A percentile compares a stretch with the other conserved stretches of the same genome.
Conservation (phyloP, 1,284 basidiomycete species). For the Trichosporon sp. region DNA sequence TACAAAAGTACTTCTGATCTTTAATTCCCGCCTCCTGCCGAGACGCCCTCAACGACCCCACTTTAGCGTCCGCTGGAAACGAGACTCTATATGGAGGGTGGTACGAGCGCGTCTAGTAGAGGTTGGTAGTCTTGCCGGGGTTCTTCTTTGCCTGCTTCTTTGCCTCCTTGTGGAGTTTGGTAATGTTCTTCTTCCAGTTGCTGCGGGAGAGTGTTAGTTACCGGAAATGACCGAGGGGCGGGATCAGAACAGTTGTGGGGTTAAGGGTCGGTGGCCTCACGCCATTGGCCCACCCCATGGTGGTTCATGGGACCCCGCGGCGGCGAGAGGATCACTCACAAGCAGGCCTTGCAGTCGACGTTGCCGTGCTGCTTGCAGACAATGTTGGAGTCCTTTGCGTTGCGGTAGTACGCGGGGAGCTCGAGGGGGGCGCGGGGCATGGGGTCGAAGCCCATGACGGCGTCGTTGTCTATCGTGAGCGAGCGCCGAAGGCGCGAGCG, state of each 20-base stretch:
- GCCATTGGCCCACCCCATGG: no score
- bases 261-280: background rate
- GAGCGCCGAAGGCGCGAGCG: constrained; percentile 12
- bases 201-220: background rate
- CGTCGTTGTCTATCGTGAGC: constrained; percentile 44
- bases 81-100: constrained; percentile 9
- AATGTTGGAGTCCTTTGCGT: constrained; percentile 43
- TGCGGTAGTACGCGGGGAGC: constrained; percentile 42
- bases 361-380: constrained; percentile 48
- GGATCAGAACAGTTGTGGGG: background rate
- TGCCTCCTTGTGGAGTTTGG: constrained; percentile 45
- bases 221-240: background rate
- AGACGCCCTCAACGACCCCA: background rate
- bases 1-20: background rate
- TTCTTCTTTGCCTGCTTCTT: constrained; percentile 42
- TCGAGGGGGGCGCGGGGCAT: constrained; percentile 40
- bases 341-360: constrained; percentile 44
- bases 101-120: constrained; percentile 20
- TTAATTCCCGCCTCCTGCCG: background rate
- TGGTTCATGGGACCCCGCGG: no score
- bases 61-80: constrained; percentile 3
- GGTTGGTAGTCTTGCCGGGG: constrained; percentile 31
- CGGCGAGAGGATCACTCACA: constrained; percentile 30
- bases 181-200: constrained; percentile 49
- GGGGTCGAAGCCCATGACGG: constrained; percentile 46